Conservation (phyloP, 2,329 filamentous ascomycete genomes). For the Alternaria ethzedia region DNA sequence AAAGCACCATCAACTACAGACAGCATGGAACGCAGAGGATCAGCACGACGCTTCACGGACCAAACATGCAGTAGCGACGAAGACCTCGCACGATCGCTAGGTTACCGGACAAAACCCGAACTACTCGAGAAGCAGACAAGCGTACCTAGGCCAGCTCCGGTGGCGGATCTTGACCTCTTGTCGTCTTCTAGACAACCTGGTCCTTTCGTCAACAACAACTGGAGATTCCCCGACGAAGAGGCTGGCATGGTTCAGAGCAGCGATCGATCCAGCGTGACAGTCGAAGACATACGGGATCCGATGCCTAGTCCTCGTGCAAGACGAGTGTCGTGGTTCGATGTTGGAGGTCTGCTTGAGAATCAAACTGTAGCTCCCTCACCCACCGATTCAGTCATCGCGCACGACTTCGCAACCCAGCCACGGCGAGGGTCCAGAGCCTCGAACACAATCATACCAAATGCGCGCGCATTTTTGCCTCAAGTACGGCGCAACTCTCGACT, state of each 20-base stretch:
- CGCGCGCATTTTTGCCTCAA: constrained; percentile 32
- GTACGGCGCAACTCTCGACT: constrained; percentile 41
- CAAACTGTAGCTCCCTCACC: constrained; percentile 34
- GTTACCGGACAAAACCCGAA: constrained; percentile 68
- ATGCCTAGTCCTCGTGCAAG: constrained; percentile 51
- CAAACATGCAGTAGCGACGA: constrained; percentile 88
- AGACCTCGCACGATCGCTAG: constrained; percentile 81
- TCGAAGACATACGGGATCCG: constrained; percentile 38
- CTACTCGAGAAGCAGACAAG: constrained; percentile 53
- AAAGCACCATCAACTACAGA: constrained; percentile 62
- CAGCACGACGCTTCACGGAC: constrained; percentile 67
- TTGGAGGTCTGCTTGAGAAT: constrained; percentile 74
- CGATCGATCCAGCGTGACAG: constrained; percentile 30
- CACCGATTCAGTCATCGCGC: constrained; percentile 46
- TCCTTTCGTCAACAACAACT: constrained; percentile 39
- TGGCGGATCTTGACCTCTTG: constrained; percentile 37
- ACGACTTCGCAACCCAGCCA: constrained; percentile 51
- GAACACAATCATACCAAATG: constrained; percentile 27
- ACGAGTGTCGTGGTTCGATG: constrained; percentile 82
- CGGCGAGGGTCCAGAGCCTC: constrained; percentile 42
- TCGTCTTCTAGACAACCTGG: constrained; percentile 25
- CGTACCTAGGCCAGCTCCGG: constrained; percentile 49
- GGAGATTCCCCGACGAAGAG: constrained; percentile 42
- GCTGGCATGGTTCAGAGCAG: constrained; percentile 23
- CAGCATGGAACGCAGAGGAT: constrained; percentile 62